Percentiles rank a stretch among this genome's conserved stretches.
These are phyloP conservation scores for Wickerhamiella occidentalis DNA, from an alignment of 805 yeast species.

Conservation along the genomic window DNA sequence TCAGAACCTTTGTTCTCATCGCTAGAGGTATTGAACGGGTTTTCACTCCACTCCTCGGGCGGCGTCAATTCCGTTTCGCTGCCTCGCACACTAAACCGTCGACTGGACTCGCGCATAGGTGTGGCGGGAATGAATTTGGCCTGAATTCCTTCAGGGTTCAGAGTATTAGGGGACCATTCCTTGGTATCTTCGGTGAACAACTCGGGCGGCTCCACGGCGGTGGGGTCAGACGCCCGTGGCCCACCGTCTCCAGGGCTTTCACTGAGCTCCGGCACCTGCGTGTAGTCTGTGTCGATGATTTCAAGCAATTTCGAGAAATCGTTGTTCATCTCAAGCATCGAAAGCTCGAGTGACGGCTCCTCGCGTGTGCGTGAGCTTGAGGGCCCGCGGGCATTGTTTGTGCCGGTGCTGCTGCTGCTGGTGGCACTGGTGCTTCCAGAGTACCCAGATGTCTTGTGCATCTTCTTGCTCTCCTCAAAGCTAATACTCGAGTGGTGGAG, in stretches of 20 bases:
- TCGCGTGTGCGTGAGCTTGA: no score
- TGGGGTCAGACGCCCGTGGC: neutral
- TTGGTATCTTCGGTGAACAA: neutral
- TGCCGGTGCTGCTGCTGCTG: neutral
- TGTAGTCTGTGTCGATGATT: neutral
- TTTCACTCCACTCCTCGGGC: neutral
- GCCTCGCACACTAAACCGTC: neutral
- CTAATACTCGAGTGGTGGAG: constrained; percentile 8
- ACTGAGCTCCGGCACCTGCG: constrained; percentile 2
- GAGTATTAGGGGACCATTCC: constrained; percentile 3
- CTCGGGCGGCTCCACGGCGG: constrained; percentile 3
- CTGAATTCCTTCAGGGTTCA: neutral
- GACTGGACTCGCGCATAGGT: neutral
- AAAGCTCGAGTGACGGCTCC: neutral
- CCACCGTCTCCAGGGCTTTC: constrained; percentile 4
- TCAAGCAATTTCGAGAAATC: constrained; percentile 1
- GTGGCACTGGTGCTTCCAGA: neutral
- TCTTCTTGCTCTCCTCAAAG: neutral
- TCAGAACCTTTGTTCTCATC: no score
- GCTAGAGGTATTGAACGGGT: no score
- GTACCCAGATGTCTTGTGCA: neutral
- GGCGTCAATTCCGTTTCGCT: neutral
- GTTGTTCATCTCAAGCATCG: neutral
- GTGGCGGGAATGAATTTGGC: neutral
- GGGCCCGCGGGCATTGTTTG: no score